Evolutionary conservation across 495 filamentous ascomycete species (phyloP), one percentile per base, ranked within the genome.

Genomic region (Annulohypoxylon moriforme): DNA sequence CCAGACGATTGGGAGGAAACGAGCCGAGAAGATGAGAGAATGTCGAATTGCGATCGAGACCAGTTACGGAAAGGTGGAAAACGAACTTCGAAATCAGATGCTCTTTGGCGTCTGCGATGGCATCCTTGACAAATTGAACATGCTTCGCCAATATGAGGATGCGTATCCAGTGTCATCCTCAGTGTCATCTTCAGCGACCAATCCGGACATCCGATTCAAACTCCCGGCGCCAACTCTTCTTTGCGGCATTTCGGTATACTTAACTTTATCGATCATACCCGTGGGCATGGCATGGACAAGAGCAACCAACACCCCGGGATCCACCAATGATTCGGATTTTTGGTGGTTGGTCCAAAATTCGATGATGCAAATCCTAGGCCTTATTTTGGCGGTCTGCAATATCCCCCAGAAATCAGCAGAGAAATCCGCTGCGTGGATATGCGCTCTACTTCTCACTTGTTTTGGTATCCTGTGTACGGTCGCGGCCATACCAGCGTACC

Each of bases 111-210:
- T 25, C 7, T 60, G 59, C 33, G 60, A 60, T 0, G 52, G 57
- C 11, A 64, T 72, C 8, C 33, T 56, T 14, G 25, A 18, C 2
- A 72, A 72, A 34, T 47, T 49, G 44, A 44, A 42, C 0, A 53
- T 56, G 64, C 69, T 72, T 18, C 34, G 31, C 27, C 60, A 56
- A 34, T 72, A 68, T 24, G 69, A 72, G 29, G 52, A 72, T 25
- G 64, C 59, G 22, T 72, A 72, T 13, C 69, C 69, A 6, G 29
- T 68, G 18, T 11, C 64, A 20, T 11, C 64, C 8, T 7, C 53
- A 13, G 16, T n/a, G n/a, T n/a, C n/a, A 46, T 8, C n/a, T n/a
- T n/a, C n/a, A n/a, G n/a, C n/a, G n/a, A n/a, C 2, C 20, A 13
- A 6, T 27, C 38, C 9, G 20, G n/a, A 18, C 4, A 18, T 40